These are phyloP conservation scores for Picochlorum sp. DNA, from an alignment of 139 green algal species.

Conservation along the genomic window DNA sequence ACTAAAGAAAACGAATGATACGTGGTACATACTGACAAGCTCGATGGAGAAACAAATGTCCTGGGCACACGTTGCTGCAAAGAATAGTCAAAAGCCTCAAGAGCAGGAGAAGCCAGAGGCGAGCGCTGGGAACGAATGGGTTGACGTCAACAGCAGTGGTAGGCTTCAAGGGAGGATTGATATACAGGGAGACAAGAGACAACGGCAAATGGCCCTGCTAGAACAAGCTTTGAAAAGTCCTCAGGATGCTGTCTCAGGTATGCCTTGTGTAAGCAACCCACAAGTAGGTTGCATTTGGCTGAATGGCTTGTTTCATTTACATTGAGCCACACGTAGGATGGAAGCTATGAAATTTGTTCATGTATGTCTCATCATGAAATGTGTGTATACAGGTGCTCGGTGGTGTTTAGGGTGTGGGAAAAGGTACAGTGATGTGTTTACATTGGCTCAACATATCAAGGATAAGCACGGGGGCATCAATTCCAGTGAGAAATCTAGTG, in stretches of 20 bases:
- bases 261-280: too few species aligned
- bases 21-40: not conserved
- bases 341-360: too few species aligned
- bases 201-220: too few species aligned
- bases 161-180: too few species aligned
- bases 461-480: conserved; percentile 61
- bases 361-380: not conserved
- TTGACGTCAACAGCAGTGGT: too few species aligned
- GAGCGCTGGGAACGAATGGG: not conserved
- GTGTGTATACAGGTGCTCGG: conserved; percentile 29
- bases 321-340: too few species aligned
- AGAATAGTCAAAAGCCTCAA: too few species aligned
- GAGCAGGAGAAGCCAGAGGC: not conserved
- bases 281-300: too few species aligned
- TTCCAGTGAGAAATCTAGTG: not conserved
- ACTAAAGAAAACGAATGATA: not conserved
- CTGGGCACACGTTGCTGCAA: not conserved
- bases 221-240: too few species aligned
- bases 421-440: conserved; percentile 37
- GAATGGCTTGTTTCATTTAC: too few species aligned
- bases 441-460: conserved; percentile 63
- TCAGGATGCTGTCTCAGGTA: too few species aligned
- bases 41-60: not conserved
- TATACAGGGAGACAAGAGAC: too few species aligned
- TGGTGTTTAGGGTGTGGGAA: conserved; percentile 55